Evolutionary conservation across 352 stramenopile genomes (phyloP).

Genomic region (Pythium coloratum): DNA sequence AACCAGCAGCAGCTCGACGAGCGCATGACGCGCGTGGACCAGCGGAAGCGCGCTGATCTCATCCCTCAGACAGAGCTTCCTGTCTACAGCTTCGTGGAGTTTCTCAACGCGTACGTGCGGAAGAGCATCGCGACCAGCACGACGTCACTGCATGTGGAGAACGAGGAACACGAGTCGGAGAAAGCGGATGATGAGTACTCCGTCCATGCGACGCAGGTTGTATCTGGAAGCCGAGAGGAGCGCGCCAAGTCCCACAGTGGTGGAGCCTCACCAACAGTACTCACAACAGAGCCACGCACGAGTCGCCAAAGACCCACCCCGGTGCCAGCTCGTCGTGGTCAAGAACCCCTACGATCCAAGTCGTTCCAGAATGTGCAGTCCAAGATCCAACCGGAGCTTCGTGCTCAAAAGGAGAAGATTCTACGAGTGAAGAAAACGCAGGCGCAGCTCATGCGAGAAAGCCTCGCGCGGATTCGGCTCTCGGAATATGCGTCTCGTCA

Average conservation of each 20-base stretch:
- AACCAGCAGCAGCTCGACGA: slow-evolving; percentile 35
- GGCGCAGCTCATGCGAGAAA: slow-evolving; percentile 73
- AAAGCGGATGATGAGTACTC: background rate
- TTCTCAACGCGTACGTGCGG: slow-evolving; percentile 54
- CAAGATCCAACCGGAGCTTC: slow-evolving; percentile 67
- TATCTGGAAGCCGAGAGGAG: background rate
- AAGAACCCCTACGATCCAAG: slow-evolving; percentile 5
- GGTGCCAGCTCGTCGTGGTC: background rate
- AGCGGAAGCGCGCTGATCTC: slow-evolving; percentile 36
- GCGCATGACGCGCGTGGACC: slow-evolving; percentile 44
- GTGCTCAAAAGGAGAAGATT: slow-evolving; percentile 50
- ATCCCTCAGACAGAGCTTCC: slow-evolving; percentile 42
- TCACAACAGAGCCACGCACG: background rate
- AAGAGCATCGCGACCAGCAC: slow-evolving; percentile 32
- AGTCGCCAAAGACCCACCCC: background rate
- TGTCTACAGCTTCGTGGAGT: slow-evolving; percentile 54
- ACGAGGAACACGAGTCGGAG: background rate
- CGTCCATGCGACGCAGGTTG: background rate
- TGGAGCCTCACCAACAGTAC: background rate
- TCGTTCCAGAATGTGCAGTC: slow-evolving; percentile 48
- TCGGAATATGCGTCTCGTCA: slow-evolving; percentile 60
- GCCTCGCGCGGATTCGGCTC: slow-evolving; percentile 49
- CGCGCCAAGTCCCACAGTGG: background rate
- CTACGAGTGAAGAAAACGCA: slow-evolving; percentile 79
- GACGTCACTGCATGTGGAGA: background rate